Evolutionary conservation across 768 basidiomycete species (phyloP).

Genomic region (Suillus brevipes): DNA sequence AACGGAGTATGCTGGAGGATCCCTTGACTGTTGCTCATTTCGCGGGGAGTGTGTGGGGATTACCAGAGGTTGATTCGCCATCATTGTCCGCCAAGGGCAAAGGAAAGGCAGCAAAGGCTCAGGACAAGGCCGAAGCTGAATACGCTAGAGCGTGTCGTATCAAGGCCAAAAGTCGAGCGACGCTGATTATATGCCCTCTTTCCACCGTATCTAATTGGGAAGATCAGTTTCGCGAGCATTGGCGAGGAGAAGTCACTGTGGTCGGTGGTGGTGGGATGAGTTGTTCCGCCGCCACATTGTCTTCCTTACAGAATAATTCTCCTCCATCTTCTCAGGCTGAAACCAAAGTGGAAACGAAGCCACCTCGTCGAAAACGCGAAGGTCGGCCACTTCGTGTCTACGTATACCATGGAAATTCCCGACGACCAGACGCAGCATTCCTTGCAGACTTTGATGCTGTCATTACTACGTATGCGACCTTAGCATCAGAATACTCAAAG

Average conservation of each 20-base stretch:
- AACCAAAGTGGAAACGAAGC: conserved; percentile 23
- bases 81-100: conserved; percentile 52
- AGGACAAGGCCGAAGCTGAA: conserved; percentile 72
- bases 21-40: conserved; percentile 58
- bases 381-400: conserved; percentile 77
- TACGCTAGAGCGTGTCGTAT: conserved; percentile 72
- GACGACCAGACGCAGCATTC: conserved; percentile 82
- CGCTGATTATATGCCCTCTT: conserved; percentile 94
- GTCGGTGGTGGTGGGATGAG: conserved; percentile 69
- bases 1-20: conserved; percentile 31
- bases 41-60: conserved; percentile 79
- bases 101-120: conserved; percentile 62
- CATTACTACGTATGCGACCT: conserved; percentile 94
- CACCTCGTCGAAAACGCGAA: conserved; percentile 39
- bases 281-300: conserved; percentile 30
- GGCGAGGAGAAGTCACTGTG: conserved; percentile 84
- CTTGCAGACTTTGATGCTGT: conserved; percentile 95
- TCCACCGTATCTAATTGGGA: conserved; percentile 99
- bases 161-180: conserved; percentile 83
- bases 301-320: conserved; percentile 36
- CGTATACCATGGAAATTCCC: conserved; percentile 91
- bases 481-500: conserved; percentile 93
- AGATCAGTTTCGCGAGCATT: conserved; percentile 97
- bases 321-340: conserved; percentile 35
- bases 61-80: conserved; percentile 54